A percentile compares a stretch with the other conserved stretches of the same genome.
Evolutionary conservation across 1,284 basidiomycete species (phyloP).

Genomic region (Marasmius tenuissimus): DNA sequence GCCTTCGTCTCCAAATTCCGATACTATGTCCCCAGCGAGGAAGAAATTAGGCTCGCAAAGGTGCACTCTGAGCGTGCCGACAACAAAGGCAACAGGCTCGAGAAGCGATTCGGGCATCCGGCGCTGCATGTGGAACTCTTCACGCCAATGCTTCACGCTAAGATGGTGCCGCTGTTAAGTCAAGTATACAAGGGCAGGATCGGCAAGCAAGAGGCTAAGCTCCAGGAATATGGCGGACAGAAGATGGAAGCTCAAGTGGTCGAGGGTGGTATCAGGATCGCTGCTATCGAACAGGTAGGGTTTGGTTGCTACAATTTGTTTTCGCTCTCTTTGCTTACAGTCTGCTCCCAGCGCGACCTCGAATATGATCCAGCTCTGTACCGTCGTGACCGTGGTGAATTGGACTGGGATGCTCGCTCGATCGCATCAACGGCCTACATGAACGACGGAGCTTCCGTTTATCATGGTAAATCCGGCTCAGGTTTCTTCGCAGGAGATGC

Average conservation of each 20-base stretch:
- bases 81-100: conserved; percentile 65
- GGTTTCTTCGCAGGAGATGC: conserved; percentile 42
- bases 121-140: conserved; percentile 78
- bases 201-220: conserved; percentile 56
- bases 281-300: conserved; percentile 68
- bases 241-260: conserved; percentile 70
- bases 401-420: conserved; percentile 78
- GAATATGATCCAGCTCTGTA: conserved; percentile 77
- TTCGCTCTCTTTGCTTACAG: conserved; percentile 9
- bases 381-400: conserved; percentile 73
- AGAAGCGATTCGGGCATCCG: conserved; percentile 86
- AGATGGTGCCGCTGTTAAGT: conserved; percentile 74
- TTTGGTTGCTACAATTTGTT: background rate
- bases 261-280: conserved; percentile 76
- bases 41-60: conserved; percentile 70
- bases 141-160: conserved; percentile 86
- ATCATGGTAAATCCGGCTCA: conserved; percentile 38
- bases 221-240: conserved; percentile 76
- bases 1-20: conserved; percentile 72
- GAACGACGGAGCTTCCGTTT: conserved; percentile 37
- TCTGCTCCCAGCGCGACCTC: conserved; percentile 51
- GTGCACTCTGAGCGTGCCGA: conserved; percentile 74
- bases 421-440: conserved; percentile 61
- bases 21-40: conserved; percentile 74
- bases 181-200: conserved; percentile 79